Percentiles rank a stretch among this genome's conserved stretches.
phyloP scores from a whole-genome alignment of 495 filamentous ascomycete genomes.

The Filosporella fistucella region DNA sequence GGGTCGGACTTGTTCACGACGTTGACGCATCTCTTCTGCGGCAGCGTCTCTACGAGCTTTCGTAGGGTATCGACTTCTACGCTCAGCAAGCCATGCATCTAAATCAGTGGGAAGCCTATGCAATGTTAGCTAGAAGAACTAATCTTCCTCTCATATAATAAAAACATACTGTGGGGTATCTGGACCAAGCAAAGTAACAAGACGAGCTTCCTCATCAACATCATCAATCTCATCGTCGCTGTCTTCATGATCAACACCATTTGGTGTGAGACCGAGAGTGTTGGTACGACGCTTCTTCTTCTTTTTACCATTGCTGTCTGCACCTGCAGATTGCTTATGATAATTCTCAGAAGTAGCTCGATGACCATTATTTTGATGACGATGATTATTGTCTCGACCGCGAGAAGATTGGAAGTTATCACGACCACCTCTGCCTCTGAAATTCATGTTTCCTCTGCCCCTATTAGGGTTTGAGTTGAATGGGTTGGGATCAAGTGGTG shows the following conservation, averaged over 20 bases:
- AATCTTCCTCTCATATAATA: conserved; percentile 18
- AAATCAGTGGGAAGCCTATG: conserved; percentile 60
- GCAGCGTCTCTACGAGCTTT: conserved; percentile 51
- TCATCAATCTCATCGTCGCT: conserved; percentile 68
- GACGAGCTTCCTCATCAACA: conserved; percentile 58
- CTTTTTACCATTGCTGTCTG: conserved; percentile 56
- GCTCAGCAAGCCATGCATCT: conserved; percentile 74
- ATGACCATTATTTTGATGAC: conserved; percentile 38
- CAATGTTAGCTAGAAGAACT: conserved; percentile 26
- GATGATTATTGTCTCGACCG: conserved; percentile 33
- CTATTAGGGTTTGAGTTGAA: conserved; percentile 29
- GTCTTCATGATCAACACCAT: conserved; percentile 64
- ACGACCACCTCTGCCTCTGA: conserved; percentile 27
- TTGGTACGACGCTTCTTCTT: conserved; percentile 77
- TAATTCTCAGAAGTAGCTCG: conserved; percentile 40
- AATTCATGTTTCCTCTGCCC: conserved; percentile 23
- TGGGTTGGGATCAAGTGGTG: conserved; percentile 30
- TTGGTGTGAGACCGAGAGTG: conserved; percentile 74
- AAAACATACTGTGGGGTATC: conserved; percentile 25
- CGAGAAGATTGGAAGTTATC: conserved; percentile 31
- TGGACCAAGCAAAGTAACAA: conserved; percentile 35
- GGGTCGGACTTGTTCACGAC: conserved; percentile 16
- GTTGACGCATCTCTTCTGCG: conserved; percentile 33
- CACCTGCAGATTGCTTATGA: conserved; percentile 57
- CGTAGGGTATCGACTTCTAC: conserved; percentile 74